Evolutionary conservation across 257 asterid genomes (phyloP).

Genomic region (Nyctanthes arbortristis): DNA sequence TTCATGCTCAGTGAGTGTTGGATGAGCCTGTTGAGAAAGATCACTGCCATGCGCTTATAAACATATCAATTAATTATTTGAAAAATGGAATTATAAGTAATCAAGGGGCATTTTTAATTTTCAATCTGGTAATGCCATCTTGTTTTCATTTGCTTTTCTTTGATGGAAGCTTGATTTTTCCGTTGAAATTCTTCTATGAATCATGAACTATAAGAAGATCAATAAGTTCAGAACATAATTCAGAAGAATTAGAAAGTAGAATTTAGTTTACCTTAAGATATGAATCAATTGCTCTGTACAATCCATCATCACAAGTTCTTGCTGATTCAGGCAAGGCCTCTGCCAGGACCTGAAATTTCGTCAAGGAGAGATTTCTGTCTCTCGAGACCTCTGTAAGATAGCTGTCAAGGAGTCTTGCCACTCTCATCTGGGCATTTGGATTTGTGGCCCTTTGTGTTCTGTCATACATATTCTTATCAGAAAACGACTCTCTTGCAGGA

Average conservation of each 20-base stretch:
- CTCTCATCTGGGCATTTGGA: conserved; percentile 77
- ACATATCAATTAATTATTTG: background rate
- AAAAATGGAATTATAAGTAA: background rate
- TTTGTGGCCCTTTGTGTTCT: conserved; percentile 49
- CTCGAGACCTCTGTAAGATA: conserved; percentile 91
- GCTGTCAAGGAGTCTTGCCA: conserved; percentile 89
- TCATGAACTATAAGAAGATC: no score
- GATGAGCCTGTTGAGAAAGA: conserved; percentile 66
- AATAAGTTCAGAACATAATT: no score
- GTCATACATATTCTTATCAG: conserved; percentile 55
- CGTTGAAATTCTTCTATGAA: no score
- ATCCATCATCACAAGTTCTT: conserved; percentile 81
- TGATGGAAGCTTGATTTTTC: no score
- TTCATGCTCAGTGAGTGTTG: conserved; percentile 84
- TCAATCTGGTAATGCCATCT: no score
- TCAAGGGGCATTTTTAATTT: no score
- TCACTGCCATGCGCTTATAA: background rate
- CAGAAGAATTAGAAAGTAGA: background rate
- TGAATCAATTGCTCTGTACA: conserved; percentile 90
- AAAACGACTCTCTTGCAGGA: conserved; percentile 60
- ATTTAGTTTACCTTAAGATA: conserved; percentile 74
- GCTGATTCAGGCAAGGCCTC: conserved; percentile 95
- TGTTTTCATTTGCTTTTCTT: no score
- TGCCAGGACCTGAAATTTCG: conserved; percentile 86
- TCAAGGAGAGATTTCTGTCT: conserved; percentile 68